phyloP scores from a whole-genome alignment of 2,329 filamentous ascomycete species.

The Colletotrichum camelliae region DNA sequence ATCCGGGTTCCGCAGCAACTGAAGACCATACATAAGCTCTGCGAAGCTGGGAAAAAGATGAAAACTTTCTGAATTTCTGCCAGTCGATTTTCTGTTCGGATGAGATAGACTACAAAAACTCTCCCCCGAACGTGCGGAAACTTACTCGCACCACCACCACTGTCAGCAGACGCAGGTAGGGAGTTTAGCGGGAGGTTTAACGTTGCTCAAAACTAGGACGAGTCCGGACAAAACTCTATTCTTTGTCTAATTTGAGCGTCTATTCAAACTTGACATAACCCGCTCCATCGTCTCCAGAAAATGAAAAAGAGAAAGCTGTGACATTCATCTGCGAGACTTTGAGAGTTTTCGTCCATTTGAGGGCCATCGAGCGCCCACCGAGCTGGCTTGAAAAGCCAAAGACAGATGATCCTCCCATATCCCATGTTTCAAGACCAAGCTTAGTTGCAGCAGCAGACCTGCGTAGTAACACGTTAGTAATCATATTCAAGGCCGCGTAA shows the following conservation, averaged over 20 bases:
- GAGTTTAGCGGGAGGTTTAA: background rate
- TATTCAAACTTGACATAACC: background rate
- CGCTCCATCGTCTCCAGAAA: background rate
- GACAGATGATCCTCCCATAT: accelerated
- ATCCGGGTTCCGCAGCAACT: background rate
- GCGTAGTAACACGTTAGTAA: background rate
- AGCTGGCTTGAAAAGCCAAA: background rate
- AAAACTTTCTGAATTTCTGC: no score
- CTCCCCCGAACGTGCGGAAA: background rate
- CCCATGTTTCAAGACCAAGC: background rate
- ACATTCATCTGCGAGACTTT: accelerated
- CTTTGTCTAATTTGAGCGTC: background rate
- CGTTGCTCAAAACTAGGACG: background rate
- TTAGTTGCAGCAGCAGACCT: constrained; percentile 14
- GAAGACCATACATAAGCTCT: no score
- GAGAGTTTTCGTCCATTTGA: background rate
- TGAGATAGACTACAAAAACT: background rate
- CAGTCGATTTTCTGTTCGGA: background rate
- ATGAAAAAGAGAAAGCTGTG: background rate
- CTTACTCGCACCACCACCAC: background rate
- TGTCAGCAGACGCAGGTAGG: background rate
- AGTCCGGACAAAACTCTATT: background rate
- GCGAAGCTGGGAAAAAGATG: no score
- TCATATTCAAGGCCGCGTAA: accelerated
- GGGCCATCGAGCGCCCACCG: background rate